Base-by-base conservation (phyloP, 2,329 filamentous ascomycete genomes). In the Thelonectria olida region DNA sequence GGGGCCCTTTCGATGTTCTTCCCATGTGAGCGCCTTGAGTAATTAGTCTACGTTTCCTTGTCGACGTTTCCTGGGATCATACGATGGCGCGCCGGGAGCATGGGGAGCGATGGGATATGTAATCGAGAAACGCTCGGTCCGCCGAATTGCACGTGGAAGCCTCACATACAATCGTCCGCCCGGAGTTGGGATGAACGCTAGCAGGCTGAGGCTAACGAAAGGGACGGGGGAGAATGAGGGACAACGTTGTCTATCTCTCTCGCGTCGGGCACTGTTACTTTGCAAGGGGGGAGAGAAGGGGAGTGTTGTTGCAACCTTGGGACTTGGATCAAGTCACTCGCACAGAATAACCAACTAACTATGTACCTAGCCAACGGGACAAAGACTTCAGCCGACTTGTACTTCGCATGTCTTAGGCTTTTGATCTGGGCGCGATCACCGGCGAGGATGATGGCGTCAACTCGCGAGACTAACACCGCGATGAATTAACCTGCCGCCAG, bases 161-260 rank as follows among this genome's bases (percentile, higher is more conserved):
- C 23, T 27, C 17, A 12, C n/a, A 12, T 19, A 34, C 12, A 12
- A 25, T 31, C 51, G 39, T 54, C 51, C 39, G n/a, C 38, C 39
- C 20, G 17, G 51, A 39, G 51, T 45, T 54, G 19, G 51, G 51
- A 54, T 38, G 51, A 54, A 19, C 39, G 36, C 39, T 42, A 31
- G 12, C 9, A n/a, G 20, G 7, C 44, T 17, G 17, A 4, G 36
- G 36, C 2, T 5, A 9, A 39, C n/a, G 36, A 10, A n/a, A 3
- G 2, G 36, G 17, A 3, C 15, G 36, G 8, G 15, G 36, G 36
- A 39, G 36, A n/a, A n/a, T n/a, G n/a, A n/a, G n/a, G n/a, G n/a
- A n/a, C n/a, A n/a, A n/a, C n/a, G n/a, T n/a, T n/a, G n/a, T n/a
- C n/a, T n/a, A n/a, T n/a, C n/a, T n/a, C n/a, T n/a, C n/a, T n/a